Evolutionary conservation across 441 rosid genomes (phyloP).

Genomic region (Erodium moschatum): DNA sequence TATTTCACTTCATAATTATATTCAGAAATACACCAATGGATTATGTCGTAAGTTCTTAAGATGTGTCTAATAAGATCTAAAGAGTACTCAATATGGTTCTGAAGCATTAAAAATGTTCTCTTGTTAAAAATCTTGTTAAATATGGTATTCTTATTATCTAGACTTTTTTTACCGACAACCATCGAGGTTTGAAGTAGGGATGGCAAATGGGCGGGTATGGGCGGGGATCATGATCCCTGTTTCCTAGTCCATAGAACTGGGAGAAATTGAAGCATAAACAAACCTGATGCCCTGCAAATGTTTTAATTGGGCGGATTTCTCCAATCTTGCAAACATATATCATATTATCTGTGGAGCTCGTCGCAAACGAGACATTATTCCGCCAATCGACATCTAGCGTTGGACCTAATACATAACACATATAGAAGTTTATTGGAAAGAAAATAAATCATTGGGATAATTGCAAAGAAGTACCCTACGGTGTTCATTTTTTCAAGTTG

Average conservation of each 20-base stretch:
- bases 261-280: conserved; percentile 20
- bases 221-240: no score
- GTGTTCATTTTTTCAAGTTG: no score
- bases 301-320: conserved; percentile 60
- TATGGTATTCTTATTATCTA: not conserved
- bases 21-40: not conserved
- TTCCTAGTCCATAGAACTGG: conserved; percentile 3
- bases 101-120: not conserved
- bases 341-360: conserved; percentile 90
- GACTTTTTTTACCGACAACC: not conserved
- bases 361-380: conserved; percentile 84
- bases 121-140: not conserved
- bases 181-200: no score
- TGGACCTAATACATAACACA: conserved; percentile 49
- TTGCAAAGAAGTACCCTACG: not conserved
- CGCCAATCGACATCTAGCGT: conserved; percentile 99
- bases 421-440: conserved; percentile 12
- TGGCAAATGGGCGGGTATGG: no score
- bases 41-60: not conserved
- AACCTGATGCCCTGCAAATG: conserved; percentile 94
- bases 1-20: not conserved
- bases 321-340: conserved; percentile 94
- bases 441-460: not conserved
- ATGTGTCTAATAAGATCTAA: not conserved
- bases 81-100: not conserved